A percentile compares a stretch with the other conserved stretches of the same genome.
phyloP scores from a whole-genome alignment of 352 stramenopile species.

The Phytophthora idaei region DNA sequence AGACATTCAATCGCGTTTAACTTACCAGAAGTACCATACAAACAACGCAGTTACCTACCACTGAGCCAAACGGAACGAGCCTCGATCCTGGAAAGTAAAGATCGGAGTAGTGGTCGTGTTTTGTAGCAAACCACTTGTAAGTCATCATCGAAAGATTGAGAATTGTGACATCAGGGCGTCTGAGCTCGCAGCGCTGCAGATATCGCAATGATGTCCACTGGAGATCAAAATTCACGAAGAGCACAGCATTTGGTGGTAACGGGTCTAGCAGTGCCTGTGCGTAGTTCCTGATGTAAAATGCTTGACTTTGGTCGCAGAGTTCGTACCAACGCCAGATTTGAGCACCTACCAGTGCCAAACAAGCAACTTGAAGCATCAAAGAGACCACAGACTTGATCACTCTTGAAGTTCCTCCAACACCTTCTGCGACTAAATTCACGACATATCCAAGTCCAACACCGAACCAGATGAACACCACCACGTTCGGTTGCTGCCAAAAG shows the following conservation, averaged over 20 bases:
- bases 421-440: conserved; percentile 16
- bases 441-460: conserved; percentile 57
- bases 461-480: conserved; percentile 90
- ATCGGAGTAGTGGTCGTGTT: conserved; percentile 71
- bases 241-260: conserved; percentile 75
- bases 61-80: conserved; percentile 44
- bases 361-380: conserved; percentile 10
- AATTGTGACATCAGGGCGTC: conserved; percentile 73
- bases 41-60: conserved; percentile 24
- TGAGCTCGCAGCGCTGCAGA: conserved; percentile 88
- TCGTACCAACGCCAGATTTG: conserved; percentile 50
- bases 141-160: conserved; percentile 94
- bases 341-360: conserved; percentile 28
- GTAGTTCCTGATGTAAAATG: conserved; percentile 86
- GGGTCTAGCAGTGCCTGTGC: conserved; percentile 84
- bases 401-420: neutral
- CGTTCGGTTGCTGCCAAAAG: conserved; percentile 95
- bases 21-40: neutral
- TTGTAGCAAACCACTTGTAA: conserved; percentile 80
- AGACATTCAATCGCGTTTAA: conserved; percentile 2
- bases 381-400: neutral
- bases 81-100: conserved; percentile 66
- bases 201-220: conserved; percentile 93
- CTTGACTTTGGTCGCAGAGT: conserved; percentile 56
- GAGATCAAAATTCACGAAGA: conserved; percentile 94